These are phyloP conservation scores for Apiospora koreana DNA, from an alignment of 2,329 filamentous ascomycete species.

Conservation along the genomic window DNA sequence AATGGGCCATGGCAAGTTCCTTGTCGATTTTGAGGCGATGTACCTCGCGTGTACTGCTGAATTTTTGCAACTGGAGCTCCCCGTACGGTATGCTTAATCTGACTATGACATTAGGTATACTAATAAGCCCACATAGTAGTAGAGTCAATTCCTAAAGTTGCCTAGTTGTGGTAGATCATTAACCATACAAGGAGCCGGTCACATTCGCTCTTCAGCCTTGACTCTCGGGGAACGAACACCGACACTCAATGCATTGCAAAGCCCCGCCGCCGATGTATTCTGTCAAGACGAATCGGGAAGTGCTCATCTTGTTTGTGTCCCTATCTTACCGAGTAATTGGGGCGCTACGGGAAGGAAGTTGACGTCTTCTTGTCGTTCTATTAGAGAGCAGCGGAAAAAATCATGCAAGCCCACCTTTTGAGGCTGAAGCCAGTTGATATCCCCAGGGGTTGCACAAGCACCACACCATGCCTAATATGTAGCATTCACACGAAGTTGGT, in stretches of 20 bases:
- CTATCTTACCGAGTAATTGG: not conserved
- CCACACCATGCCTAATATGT: not conserved
- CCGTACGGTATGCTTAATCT: not conserved
- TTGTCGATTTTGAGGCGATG: not conserved
- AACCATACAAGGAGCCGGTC: not conserved
- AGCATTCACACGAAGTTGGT: not conserved
- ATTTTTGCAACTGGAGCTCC: not conserved
- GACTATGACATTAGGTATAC: too few relatives aligned
- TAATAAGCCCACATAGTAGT: too few relatives aligned
- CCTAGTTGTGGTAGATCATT: not conserved
- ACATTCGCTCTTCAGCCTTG: not conserved
- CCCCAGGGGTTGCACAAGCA: not conserved
- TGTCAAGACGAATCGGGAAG: not conserved
- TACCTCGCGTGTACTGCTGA: not conserved
- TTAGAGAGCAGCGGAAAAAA: not conserved
- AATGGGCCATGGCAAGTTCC: not conserved
- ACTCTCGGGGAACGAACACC: not conserved
- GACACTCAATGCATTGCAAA: not conserved
- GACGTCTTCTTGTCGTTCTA: not conserved
- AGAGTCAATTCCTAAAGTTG: too few relatives aligned
- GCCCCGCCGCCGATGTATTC: not conserved
- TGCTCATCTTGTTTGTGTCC: not conserved
- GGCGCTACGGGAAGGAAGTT: not conserved
- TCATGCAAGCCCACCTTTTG: conserved; percentile 9
- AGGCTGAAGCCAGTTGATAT: conserved; percentile 1